Evolutionary conservation across 2,329 filamentous ascomycete genomes (phyloP), one percentile per base, ranked within the genome.

Genomic region (Aspergillus persii): DNA sequence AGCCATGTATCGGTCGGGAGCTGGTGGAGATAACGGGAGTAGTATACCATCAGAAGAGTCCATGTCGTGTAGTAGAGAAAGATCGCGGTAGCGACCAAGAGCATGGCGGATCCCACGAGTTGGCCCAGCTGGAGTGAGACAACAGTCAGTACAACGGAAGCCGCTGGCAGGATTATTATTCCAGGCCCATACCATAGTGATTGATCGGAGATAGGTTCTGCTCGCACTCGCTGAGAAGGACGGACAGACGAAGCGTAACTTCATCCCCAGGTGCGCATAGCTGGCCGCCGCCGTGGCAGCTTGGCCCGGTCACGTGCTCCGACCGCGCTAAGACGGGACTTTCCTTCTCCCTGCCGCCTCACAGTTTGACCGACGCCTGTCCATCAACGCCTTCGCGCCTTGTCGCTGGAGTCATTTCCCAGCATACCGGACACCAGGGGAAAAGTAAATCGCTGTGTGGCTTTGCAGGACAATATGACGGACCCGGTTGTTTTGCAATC

Each of bases 51-150:
- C 67, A 98, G 84, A 65, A 99, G 84, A 30, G 95, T 96, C 95
- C 95, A 99, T 78, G 96, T 86, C 64, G 92, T 95, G 82, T 99
- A 99, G 86, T 99, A 99, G 71, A 89, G 81, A 76, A 91, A 91
- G 75, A 91, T 85, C 70, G 84, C 82, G 66, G 88, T 87, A 70
- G 89, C 88, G 81, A 84, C 82, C 77, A 90, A 81, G 76, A 91
- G 87, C 89, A 91, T 91, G 77, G 84, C 86, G 78, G 89, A 83
- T 79, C 89, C 89, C 68, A 89, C 84, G 67, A 90, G 85, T 86
- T 91, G 93, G 85, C 96, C 95, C 80, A 97, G 90, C 95, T 99
- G 76, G 50, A 47, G 18, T 30, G 52, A 11, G 48, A 11, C 47
- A 11, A 6, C 51, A 53, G 54, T 61, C 57, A 63, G 58, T 57